A percentile compares a stretch with the other conserved stretches of the same genome.
Evolutionary conservation across 2,329 filamentous ascomycete genomes (phyloP).

Genomic region (Ophiostoma quercus): DNA sequence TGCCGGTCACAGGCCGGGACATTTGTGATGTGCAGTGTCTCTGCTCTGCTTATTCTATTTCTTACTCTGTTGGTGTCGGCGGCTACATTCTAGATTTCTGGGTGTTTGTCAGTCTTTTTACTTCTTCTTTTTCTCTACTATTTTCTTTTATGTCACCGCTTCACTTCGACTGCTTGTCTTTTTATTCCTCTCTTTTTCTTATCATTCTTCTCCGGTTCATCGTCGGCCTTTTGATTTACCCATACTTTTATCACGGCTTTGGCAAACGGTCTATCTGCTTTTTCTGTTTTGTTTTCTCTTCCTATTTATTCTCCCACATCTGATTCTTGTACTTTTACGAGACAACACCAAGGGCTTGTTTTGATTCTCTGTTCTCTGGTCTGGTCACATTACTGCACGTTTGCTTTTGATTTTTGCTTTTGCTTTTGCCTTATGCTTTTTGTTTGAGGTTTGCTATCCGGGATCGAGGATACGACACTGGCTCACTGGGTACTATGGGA

Average conservation of each 20-base stretch:
- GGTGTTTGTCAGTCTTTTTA: neutral
- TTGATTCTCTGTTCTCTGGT: neutral
- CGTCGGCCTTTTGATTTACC: neutral
- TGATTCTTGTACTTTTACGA: conserved; percentile 9
- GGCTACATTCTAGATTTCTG: neutral
- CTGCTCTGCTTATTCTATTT: neutral
- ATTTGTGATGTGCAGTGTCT: neutral
- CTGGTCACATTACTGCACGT: neutral
- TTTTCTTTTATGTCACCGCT: conserved; percentile 5
- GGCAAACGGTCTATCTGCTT: neutral
- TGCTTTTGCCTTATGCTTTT: no score
- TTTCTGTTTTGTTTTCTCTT: no score
- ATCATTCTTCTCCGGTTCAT: neutral
- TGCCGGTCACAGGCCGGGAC: conserved; percentile 22
- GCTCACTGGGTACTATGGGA: conserved; percentile 14
- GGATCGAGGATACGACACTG: neutral
- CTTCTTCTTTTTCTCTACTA: neutral
- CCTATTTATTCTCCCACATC: neutral
- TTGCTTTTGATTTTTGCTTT: neutral
- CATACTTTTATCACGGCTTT: neutral
- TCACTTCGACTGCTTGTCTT: neutral
- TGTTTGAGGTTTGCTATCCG: neutral
- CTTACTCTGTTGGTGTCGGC: neutral
- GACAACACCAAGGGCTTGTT: neutral
- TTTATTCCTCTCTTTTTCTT: neutral